phyloP scores from a whole-genome alignment of 805 yeast species.

The Candida maesae region DNA sequence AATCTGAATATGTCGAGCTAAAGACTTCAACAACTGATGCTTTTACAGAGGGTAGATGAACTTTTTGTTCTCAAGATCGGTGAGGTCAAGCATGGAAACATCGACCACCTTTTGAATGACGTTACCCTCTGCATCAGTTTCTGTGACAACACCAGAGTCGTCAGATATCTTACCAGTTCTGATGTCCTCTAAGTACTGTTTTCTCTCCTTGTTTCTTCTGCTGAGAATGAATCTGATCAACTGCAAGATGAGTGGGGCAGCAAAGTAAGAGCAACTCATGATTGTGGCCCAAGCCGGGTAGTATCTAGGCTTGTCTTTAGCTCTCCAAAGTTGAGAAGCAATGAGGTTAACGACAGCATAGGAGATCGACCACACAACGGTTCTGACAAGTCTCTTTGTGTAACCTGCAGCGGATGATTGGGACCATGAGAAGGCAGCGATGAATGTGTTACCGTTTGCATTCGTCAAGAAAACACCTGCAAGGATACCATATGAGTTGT shows the following conservation, averaged over 20 bases:
- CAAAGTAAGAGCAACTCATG: constrained; percentile 40
- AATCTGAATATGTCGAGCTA: too few species aligned
- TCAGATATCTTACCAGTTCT: constrained; percentile 26
- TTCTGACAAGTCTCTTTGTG: constrained; percentile 41
- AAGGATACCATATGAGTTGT: constrained; percentile 32
- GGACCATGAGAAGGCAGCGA: constrained; percentile 19
- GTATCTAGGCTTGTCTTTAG: constrained; percentile 39
- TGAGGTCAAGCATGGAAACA: constrained; percentile 44
- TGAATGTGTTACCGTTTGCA: constrained; percentile 30
- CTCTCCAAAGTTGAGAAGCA: constrained; percentile 47
- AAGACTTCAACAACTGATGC: too few species aligned
- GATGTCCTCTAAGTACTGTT: constrained; percentile 16
- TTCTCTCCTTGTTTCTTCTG: constrained; percentile 27
- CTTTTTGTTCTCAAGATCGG: constrained; percentile 48
- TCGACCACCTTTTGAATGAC: constrained; percentile 30
- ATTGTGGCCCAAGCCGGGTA: constrained; percentile 45
- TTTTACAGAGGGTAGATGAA: constrained; percentile 49
- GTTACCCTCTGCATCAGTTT: constrained; percentile 27
- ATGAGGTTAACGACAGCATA: constrained; percentile 42
- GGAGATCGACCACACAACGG: constrained; percentile 33
- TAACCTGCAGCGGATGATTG: constrained; percentile 34
- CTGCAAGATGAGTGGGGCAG: constrained; percentile 34
- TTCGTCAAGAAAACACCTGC: constrained; percentile 29
- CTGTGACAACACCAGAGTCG: constrained; percentile 23
- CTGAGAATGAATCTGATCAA: constrained; percentile 36